A percentile compares a stretch with the other conserved stretches of the same genome.
Conservation (phyloP, 225 moss, liverwort and hornwort species). For the Asterella californica region DNA sequence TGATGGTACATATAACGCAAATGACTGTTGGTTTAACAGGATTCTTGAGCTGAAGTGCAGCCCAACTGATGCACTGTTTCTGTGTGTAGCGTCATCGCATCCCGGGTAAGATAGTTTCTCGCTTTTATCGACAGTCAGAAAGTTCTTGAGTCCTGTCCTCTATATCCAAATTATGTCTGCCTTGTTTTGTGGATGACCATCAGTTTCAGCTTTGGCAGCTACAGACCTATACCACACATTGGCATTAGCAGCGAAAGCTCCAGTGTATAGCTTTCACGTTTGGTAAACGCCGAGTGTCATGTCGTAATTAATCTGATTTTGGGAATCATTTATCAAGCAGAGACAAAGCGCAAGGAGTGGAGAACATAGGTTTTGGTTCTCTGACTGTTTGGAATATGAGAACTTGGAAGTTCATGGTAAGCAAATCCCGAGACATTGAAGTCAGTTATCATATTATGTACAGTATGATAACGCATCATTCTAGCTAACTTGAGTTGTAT, state of each 20-base stretch:
- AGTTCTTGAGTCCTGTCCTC: background rate
- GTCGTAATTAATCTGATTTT: background rate
- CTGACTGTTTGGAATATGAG: slow-evolving; percentile 95
- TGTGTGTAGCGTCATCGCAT: slow-evolving; percentile 72
- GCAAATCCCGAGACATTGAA: slow-evolving; percentile 3
- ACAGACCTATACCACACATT: background rate
- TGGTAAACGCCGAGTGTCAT: background rate
- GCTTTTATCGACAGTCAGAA: background rate
- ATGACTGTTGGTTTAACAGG: slow-evolving; percentile 36
- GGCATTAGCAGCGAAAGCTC: background rate
- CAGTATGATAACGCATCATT: background rate
- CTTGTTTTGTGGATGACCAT: background rate
- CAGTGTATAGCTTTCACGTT: background rate
- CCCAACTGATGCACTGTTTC: slow-evolving; percentile 80
- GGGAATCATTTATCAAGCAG: slow-evolving; percentile 23
- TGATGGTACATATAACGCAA: slow-evolving; percentile 1
- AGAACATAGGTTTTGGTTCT: slow-evolving; percentile 77
- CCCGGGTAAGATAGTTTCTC: slow-evolving; percentile 42
- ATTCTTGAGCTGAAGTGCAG: slow-evolving; percentile 87
- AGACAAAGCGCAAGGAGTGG: slow-evolving; percentile 44
- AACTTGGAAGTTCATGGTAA: slow-evolving; percentile 76
- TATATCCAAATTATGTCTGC: background rate
- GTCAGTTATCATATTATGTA: background rate
- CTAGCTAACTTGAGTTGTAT: background rate
- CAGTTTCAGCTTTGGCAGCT: background rate